These are phyloP conservation scores for Sporothrix dimorphospora DNA, from an alignment of 2,329 filamentous ascomycete genomes.

Conservation along the genomic window DNA sequence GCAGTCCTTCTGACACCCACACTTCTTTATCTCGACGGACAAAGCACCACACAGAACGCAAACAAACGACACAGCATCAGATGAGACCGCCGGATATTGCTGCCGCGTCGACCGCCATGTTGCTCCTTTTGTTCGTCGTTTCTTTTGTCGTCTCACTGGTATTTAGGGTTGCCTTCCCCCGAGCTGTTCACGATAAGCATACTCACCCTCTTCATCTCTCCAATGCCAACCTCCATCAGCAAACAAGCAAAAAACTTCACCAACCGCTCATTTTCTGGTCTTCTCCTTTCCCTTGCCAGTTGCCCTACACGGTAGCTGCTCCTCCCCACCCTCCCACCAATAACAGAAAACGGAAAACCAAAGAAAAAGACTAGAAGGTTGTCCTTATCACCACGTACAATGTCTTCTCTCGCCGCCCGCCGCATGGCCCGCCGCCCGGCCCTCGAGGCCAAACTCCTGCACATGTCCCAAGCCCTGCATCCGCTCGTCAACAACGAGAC, in stretches of 20 bases:
- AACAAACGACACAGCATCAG: constrained; percentile 12
- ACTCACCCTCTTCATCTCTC: neutral
- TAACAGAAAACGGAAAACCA: neutral
- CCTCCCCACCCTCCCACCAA: neutral
- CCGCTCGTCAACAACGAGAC: constrained; percentile 67
- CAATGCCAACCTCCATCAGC: neutral
- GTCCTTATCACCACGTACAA: neutral
- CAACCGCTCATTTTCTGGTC: constrained; percentile 4
- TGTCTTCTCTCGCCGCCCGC: constrained; percentile 40
- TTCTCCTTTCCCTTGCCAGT: neutral
- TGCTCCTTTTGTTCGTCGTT: neutral
- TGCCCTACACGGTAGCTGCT: constrained; percentile 3
- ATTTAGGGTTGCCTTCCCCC: constrained; percentile 12
- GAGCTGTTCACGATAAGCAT: neutral
- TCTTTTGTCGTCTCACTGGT: neutral
- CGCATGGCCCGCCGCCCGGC: constrained; percentile 52
- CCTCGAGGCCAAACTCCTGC: constrained; percentile 63
- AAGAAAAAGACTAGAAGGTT: neutral
- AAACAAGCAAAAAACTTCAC: neutral
- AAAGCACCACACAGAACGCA: neutral
- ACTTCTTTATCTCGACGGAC: constrained; percentile 6
- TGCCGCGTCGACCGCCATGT: neutral
- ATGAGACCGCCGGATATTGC: neutral
- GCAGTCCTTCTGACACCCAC: neutral
- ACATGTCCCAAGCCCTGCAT: constrained; percentile 67